A percentile compares a stretch with the other conserved stretches of the same genome.
phyloP scores from a whole-genome alignment of 2,329 filamentous ascomycete species.

The Escovopsis weberi region DNA sequence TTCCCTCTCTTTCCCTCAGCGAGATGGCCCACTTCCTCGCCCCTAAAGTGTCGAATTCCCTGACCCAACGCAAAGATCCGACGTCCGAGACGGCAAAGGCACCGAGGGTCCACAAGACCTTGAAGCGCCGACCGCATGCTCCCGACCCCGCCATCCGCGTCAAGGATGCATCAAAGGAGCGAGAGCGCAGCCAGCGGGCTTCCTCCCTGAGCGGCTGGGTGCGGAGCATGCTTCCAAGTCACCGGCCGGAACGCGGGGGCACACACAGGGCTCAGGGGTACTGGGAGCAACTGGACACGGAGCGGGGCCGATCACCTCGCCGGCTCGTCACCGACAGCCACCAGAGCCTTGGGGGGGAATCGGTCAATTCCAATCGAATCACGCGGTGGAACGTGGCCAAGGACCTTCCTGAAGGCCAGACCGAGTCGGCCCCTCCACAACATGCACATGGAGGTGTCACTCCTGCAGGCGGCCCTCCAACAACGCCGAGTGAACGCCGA shows the following conservation, averaged over 20 bases:
- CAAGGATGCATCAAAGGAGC: neutral
- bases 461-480: neutral
- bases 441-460: neutral
- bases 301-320: neutral
- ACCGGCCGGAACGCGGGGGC: conserved; percentile 34
- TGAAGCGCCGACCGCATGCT: neutral
- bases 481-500: neutral
- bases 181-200: conserved; percentile 3
- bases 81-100: neutral
- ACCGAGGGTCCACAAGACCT: neutral
- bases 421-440: neutral
- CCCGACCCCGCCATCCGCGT: neutral
- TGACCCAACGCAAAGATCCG: conserved; percentile 4
- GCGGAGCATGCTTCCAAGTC: conserved; percentile 31
- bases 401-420: conserved; percentile 8
- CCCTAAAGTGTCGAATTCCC: conserved; percentile 6
- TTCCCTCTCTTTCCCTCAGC: neutral
- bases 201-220: conserved; percentile 26
- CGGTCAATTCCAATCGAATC: conserved; percentile 16
- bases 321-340: conserved; percentile 7
- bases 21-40: conserved; percentile 12
- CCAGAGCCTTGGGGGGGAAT: conserved; percentile 8
- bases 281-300: conserved; percentile 12
- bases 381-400: conserved; percentile 22
- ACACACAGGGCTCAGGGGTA: conserved; percentile 24